A percentile compares a stretch with the other conserved stretches of the same genome.
Conservation (phyloP, 345 rosid species). For the Erucastrum elatum region DNA sequence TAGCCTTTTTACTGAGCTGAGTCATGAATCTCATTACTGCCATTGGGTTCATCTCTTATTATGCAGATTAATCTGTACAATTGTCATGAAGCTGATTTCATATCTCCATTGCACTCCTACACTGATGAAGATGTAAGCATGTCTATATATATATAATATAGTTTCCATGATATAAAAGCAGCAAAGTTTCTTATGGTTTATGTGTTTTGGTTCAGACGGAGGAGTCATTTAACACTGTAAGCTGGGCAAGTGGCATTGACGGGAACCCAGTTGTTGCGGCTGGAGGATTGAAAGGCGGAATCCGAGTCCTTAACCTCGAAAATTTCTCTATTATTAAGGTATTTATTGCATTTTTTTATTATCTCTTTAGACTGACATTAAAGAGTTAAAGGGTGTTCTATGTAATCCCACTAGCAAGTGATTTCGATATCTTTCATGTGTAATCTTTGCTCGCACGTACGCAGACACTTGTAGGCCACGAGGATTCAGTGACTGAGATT, state of each 20-base stretch:
- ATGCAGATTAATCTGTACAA: constrained; percentile 84
- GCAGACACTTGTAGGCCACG: constrained; percentile 98
- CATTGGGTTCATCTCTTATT: constrained; percentile 15
- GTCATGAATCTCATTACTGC: constrained; percentile 15
- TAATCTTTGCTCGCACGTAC: constrained; percentile 12
- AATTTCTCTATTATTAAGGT: background rate
- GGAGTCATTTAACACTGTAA: constrained; percentile 89
- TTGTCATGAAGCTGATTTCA: constrained; percentile 84
- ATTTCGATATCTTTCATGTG: constrained; percentile 11
- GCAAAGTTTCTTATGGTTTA: constrained; percentile 36
- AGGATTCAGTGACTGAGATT: constrained; percentile 92
- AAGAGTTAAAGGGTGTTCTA: constrained; percentile 8
- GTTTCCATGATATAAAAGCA: constrained; percentile 6
- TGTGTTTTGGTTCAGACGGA: constrained; percentile 82
- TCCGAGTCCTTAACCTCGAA: constrained; percentile 47
- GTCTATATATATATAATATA: background rate
- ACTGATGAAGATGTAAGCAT: constrained; percentile 89
- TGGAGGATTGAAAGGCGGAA: constrained; percentile 90
- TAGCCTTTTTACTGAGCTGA: background rate
- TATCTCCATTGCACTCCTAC: constrained; percentile 80
- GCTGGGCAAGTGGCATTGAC: constrained; percentile 78
- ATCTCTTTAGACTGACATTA: background rate
- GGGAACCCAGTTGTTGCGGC: constrained; percentile 77
- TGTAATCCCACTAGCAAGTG: constrained; percentile 12
- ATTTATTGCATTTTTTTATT: constrained; percentile 1